A percentile compares a stretch with the other conserved stretches of the same genome.
These are phyloP conservation scores for Diaporthe citrichinensis DNA, from an alignment of 2,329 filamentous ascomycete genomes.

Conservation along the genomic window DNA sequence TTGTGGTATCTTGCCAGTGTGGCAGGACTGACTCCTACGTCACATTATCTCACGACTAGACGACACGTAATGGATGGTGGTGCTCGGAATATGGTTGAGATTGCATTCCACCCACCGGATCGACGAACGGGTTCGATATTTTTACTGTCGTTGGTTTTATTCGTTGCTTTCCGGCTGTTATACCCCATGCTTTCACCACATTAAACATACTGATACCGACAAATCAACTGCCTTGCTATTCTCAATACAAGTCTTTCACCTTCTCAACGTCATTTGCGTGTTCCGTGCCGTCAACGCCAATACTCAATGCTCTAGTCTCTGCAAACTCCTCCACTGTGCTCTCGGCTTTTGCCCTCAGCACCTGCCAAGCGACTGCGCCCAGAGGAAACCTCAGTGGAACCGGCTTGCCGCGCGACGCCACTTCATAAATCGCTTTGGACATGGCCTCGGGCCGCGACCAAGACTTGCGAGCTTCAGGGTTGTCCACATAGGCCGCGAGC, in stretches of 20 bases:
- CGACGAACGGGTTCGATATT: not conserved
- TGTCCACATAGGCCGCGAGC: conserved; percentile 49
- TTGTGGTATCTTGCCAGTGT: not conserved
- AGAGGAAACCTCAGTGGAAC: conserved; percentile 60
- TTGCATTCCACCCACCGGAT: not conserved
- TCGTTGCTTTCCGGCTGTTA: conserved; percentile 11
- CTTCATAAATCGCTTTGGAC: conserved; percentile 53
- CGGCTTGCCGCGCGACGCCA: conserved; percentile 51
- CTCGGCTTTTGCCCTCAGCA: conserved; percentile 52
- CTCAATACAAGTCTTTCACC: conserved; percentile 1
- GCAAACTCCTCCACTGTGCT: conserved; percentile 50
- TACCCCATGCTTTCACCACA: conserved; percentile 8
- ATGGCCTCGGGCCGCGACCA: conserved; percentile 53
- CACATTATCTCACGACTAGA: not conserved
- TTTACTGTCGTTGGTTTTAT: conserved; percentile 20
- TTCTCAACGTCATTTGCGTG: not conserved
- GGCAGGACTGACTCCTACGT: too few species aligned
- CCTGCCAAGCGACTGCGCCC: conserved; percentile 54
- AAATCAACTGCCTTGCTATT: conserved; percentile 22
- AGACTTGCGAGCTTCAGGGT: conserved; percentile 45
- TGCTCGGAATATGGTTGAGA: not conserved
- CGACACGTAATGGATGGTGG: conserved; percentile 17
- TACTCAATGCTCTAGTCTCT: conserved; percentile 52
- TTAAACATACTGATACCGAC: conserved; percentile 2
- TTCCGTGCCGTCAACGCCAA: conserved; percentile 42